These are phyloP conservation scores for Phoma sp. DNA, from an alignment of 2,329 filamentous ascomycete species.

Conservation along the genomic window DNA sequence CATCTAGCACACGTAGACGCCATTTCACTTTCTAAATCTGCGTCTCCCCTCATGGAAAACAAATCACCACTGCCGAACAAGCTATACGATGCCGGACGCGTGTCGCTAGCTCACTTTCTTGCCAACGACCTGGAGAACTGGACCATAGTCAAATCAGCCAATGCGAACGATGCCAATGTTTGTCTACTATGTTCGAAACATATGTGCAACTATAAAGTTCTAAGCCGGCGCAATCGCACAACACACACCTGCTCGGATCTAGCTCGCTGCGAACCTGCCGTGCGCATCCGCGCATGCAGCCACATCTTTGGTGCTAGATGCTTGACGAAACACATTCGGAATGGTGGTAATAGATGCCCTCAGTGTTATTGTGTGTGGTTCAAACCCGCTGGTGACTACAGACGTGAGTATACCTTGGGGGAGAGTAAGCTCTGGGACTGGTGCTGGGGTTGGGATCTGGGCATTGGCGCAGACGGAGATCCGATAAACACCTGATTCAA, in stretches of 20 bases:
- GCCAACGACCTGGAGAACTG: not conserved
- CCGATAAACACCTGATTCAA: too few species aligned
- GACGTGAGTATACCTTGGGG: too few species aligned
- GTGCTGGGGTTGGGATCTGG: not conserved
- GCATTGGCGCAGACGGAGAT: too few species aligned
- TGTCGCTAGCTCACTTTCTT: not conserved
- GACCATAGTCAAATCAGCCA: not conserved
- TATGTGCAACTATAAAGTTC: constrained; percentile 1
- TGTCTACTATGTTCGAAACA: not conserved
- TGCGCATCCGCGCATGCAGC: not conserved
- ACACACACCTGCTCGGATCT: not conserved
- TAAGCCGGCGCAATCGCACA: not conserved
- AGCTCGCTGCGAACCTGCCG: not conserved
- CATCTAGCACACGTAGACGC: too few species aligned
- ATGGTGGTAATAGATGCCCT: too few species aligned
- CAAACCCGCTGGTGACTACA: too few species aligned
- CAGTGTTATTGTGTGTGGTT: too few species aligned
- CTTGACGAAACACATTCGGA: not conserved
- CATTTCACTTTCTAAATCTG: too few species aligned
- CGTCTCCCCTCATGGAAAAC: too few species aligned
- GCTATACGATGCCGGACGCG: not conserved
- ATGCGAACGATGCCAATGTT: not conserved
- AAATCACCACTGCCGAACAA: not conserved
- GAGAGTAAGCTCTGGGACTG: not conserved
- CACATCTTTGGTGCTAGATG: not conserved